A percentile compares a stretch with the other conserved stretches of the same genome.
Evolutionary conservation across 192 early-diverging fungal genomes (phyloP).

Genomic region (Backusella westeae): DNA sequence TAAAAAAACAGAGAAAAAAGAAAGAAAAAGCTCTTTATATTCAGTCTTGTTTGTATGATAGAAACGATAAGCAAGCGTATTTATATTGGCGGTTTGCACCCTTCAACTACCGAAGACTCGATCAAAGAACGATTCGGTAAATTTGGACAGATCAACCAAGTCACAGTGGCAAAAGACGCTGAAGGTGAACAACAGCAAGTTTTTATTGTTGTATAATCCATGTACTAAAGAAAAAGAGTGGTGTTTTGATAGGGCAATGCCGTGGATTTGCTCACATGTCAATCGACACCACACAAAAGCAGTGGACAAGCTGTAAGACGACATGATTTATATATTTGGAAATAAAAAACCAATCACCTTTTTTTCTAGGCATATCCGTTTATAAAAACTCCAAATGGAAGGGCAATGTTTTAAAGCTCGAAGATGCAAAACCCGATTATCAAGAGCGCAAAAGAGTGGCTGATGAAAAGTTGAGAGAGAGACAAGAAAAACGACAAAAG

Average conservation of each 20-base stretch:
- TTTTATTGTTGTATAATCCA: constrained; percentile 7
- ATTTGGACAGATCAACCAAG: constrained; percentile 63
- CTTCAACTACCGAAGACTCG: constrained; percentile 50
- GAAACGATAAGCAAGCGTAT: constrained; percentile 51
- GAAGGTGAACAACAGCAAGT: constrained; percentile 11
- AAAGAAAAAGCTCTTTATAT: neutral
- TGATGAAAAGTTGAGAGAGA: constrained; percentile 44
- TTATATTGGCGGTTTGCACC: constrained; percentile 76
- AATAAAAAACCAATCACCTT: neutral
- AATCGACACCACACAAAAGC: constrained; percentile 60
- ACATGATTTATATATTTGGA: neutral
- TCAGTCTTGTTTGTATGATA: neutral
- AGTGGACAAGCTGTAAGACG: constrained; percentile 61
- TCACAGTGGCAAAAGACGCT: constrained; percentile 49
- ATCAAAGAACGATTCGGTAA: constrained; percentile 65
- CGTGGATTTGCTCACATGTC: constrained; percentile 77
- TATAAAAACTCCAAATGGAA: constrained; percentile 87
- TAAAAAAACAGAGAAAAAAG: neutral
- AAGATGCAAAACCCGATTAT: constrained; percentile 80
- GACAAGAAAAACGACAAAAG: constrained; percentile 45
- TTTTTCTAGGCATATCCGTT: constrained; percentile 47
- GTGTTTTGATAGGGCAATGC: constrained; percentile 36
- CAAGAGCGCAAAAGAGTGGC: constrained; percentile 42
- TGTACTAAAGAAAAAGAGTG: neutral
- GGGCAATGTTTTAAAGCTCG: constrained; percentile 69